Evolutionary conservation across 2,329 filamentous ascomycete species (phyloP).

Genomic region (Lachnellula subtilissima): DNA sequence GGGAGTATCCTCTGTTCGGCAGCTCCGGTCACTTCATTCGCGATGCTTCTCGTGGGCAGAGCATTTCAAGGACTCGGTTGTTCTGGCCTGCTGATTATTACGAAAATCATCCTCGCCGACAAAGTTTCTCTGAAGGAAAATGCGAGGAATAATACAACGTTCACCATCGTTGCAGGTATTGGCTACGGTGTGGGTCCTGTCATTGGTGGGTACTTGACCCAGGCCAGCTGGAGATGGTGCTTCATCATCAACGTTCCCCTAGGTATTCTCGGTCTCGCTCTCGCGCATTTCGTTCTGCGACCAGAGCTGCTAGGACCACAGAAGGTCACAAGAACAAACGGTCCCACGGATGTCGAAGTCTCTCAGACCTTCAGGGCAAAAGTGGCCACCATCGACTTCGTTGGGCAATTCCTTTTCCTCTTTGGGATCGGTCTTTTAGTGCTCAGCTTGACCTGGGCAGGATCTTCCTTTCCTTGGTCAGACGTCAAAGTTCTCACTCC

Average conservation of each 20-base stretch:
- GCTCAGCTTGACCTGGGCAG: conserved; percentile 42
- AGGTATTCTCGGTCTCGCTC: conserved; percentile 44
- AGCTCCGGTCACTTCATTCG: conserved; percentile 49
- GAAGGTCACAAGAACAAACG: conserved; percentile 37
- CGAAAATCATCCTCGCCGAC: conserved; percentile 60
- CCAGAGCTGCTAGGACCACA: conserved; percentile 53
- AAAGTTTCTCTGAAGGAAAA: conserved; percentile 58
- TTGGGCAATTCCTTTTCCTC: conserved; percentile 52
- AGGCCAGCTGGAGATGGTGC: conserved; percentile 59
- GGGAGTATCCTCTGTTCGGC: conserved; percentile 59
- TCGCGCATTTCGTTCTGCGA: conserved; percentile 53
- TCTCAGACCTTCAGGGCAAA: conserved; percentile 32
- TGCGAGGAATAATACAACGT: conserved; percentile 57
- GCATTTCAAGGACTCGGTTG: conserved; percentile 58
- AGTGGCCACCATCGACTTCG: conserved; percentile 50
- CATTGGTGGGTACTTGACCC: conserved; percentile 51
- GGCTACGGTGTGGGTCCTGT: conserved; percentile 56
- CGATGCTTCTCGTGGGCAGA: conserved; percentile 57
- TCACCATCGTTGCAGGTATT: conserved; percentile 54
- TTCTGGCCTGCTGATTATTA: conserved; percentile 56
- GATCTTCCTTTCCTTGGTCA: conserved; percentile 38
- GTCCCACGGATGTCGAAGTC: conserved; percentile 36
- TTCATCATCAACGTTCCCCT: conserved; percentile 61
- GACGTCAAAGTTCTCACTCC: conserved; percentile 36
- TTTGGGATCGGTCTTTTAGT: conserved; percentile 35